phyloP scores from a whole-genome alignment of 331 rosid genomes.

The Rosa hybrid region DNA sequence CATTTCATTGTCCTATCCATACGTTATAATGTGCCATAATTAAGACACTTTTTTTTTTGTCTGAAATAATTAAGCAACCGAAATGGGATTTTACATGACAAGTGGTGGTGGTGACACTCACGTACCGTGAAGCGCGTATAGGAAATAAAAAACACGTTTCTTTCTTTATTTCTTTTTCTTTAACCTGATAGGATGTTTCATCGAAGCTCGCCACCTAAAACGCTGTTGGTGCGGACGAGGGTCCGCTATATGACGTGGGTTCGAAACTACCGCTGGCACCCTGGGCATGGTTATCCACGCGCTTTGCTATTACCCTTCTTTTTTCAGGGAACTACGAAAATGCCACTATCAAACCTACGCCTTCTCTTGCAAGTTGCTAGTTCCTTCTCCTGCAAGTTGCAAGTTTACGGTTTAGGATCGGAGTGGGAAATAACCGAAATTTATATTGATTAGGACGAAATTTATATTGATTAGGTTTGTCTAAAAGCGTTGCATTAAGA shows the following conservation, averaged over 20 bases:
- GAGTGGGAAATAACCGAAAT: too few relatives aligned
- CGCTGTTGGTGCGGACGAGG: background rate
- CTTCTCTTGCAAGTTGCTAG: background rate
- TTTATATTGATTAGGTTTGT: too few relatives aligned
- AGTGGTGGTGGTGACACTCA: background rate
- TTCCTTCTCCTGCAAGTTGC: background rate
- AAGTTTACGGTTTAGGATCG: too few relatives aligned
- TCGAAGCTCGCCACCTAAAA: slow-evolving; percentile 5
- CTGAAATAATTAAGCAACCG: too few relatives aligned
- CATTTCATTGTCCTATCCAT: too few relatives aligned
- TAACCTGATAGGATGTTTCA: background rate
- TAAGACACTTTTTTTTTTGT: background rate
- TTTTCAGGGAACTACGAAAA: background rate
- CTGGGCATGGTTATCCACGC: slow-evolving; percentile 11
- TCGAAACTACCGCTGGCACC: slow-evolving; percentile 9
- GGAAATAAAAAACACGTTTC: background rate
- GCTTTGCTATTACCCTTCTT: background rate
- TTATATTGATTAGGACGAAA: too few relatives aligned
- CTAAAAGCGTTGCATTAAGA: too few relatives aligned
- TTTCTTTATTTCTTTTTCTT: background rate
- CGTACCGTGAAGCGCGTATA: background rate
- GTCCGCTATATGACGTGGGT: background rate
- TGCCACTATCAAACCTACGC: background rate
- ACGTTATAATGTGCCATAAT: background rate
- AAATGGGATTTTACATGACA: background rate